Percentiles rank a stretch among this genome's conserved stretches.
These are phyloP conservation scores for Lepraria neglecta DNA, from an alignment of 495 filamentous ascomycete genomes.

Conservation along the genomic window DNA sequence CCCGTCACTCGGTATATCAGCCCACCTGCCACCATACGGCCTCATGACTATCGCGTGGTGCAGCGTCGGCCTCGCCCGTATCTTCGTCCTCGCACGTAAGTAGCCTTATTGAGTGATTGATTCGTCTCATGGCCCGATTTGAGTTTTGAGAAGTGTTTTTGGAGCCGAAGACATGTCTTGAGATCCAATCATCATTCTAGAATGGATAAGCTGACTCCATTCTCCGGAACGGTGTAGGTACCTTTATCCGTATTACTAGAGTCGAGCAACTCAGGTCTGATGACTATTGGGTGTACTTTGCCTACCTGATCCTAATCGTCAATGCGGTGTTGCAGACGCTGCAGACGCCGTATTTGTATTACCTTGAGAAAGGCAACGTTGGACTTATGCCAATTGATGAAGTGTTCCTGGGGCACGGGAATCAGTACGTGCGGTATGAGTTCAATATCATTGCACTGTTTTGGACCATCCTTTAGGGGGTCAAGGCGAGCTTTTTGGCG, in stretches of 20 bases:
- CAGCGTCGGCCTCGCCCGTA: slow-evolving; percentile 29
- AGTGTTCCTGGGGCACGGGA: slow-evolving; percentile 40
- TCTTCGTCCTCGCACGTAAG: slow-evolving; percentile 38
- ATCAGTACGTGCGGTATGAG: slow-evolving; percentile 23
- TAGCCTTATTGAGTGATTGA: no score
- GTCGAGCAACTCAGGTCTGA: slow-evolving; percentile 33
- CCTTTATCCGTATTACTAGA: slow-evolving; percentile 34
- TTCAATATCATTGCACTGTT: slow-evolving; percentile 7
- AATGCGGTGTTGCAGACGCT: slow-evolving; percentile 42
- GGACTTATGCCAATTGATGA: slow-evolving; percentile 31
- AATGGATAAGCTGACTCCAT: no score
- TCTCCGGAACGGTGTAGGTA: no score
- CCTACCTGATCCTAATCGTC: slow-evolving; percentile 33
- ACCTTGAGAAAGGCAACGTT: slow-evolving; percentile 30
- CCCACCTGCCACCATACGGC: background rate
- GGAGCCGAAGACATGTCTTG: no score
- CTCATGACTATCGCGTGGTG: slow-evolving; percentile 14
- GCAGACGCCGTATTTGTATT: slow-evolving; percentile 40
- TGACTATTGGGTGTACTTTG: slow-evolving; percentile 42
- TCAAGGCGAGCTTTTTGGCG: slow-evolving; percentile 39
- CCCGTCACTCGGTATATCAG: background rate
- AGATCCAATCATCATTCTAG: no score
- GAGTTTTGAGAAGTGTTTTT: no score
- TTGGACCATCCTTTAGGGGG: slow-evolving; percentile 11
- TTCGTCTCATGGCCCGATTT: no score